Base-by-base conservation (phyloP, 305 asterid species). In the Lippia alba region DNA sequence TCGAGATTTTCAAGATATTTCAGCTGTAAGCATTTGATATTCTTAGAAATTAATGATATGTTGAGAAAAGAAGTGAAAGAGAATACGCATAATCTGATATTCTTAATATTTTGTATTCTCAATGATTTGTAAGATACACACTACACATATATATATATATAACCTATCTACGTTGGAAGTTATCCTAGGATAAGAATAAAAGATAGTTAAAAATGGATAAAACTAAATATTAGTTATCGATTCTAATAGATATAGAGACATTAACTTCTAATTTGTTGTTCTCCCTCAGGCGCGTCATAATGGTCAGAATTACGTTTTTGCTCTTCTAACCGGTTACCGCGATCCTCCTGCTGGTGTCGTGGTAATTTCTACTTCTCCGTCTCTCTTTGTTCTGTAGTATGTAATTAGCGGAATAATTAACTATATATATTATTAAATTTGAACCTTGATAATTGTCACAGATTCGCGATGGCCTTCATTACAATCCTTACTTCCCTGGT, bases 281-380 rank as follows among this genome's bases (percentile, higher is more conserved):
- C 45, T 61, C 18, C 56, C 54, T 61, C 79, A 89, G 96, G 94
- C 96, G 56, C 90, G 91, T 61, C 96, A 87, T 63, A 82, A 89
- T 81, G 96, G 93, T 65, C 96, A 85, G 58, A 89, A 85, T 71
- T 87, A 85, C 65, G 90, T 85, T 6, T 89, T 82, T 69, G 70
- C 91, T 59, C 90, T 89, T 74, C 80, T 89, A 71, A 89, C 93
- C 57, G 90, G 96, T 57, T 87, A 85, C 70, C 87, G 72, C 16
- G 90, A 89, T 74, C 91, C 93, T 65, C 96, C 96, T 73, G 96
- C 94, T 75, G 94, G 96, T 34, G 79, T 89, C 70, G 67, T 81
- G 67, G 94, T 89, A 81, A 81, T 76, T 74, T 66, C 40, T 59
- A 56, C 56, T 33, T 57, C 34, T 4, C 32, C 0, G n/a, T 39